Percentiles rank a stretch among this genome's conserved stretches.
Conservation (phyloP, 352 stramenopile genomes). For the Phytophthora sp. region DNA sequence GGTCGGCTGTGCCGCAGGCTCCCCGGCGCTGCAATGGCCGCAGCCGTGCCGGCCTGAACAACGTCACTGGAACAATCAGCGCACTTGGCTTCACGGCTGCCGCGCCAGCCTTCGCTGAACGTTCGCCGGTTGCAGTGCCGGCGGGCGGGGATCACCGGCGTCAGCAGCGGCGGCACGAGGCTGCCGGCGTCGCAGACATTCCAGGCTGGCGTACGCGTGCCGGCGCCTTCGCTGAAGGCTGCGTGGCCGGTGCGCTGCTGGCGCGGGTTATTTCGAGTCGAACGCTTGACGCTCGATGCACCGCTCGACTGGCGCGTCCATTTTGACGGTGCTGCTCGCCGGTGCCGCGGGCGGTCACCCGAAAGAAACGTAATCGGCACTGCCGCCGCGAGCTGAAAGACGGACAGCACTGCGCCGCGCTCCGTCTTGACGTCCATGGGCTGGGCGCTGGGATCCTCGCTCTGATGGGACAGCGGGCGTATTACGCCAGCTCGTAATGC, state of each 20-base stretch:
- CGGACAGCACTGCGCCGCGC: slow-evolving; percentile 12
- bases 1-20: no score
- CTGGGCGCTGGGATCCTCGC: slow-evolving; percentile 10
- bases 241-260: not conserved
- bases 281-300: not conserved
- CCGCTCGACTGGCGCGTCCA: not conserved
- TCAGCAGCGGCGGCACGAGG: no score
- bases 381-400: slow-evolving; percentile 1
- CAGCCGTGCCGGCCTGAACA: no score
- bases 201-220: slow-evolving; percentile 19
- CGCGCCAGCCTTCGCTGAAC: no score
- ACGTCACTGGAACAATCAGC: no score
- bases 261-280: slow-evolving; percentile 6
- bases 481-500: no score
- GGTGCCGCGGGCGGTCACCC: not conserved
- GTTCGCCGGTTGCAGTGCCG: no score
- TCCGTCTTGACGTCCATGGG: slow-evolving; percentile 21
- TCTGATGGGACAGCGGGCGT: slow-evolving; percentile 11
- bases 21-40: no score
- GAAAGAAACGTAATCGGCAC: slow-evolving; percentile 19
- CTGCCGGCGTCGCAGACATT: slow-evolving; percentile 5
- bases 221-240: slow-evolving; percentile 21
- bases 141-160: no score
- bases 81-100: no score
- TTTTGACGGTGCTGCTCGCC: slow-evolving; percentile 3